Conservation (phyloP, 2,329 filamentous ascomycete genomes). For the Ophiostoma ulmi region DNA sequence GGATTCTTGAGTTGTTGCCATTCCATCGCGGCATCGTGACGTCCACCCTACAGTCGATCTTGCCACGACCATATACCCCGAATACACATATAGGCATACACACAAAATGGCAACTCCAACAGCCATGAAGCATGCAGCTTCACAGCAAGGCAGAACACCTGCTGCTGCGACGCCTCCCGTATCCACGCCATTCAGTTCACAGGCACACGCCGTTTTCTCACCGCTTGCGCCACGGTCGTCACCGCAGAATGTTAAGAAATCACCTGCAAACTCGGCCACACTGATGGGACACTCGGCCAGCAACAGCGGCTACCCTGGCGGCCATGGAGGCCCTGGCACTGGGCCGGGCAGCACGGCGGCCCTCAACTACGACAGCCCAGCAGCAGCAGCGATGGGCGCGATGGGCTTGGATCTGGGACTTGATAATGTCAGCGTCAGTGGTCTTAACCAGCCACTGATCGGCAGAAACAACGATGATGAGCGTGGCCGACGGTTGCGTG, state of each 20-base stretch:
- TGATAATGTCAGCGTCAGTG: slow-evolving; percentile 47
- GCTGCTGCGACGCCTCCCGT: slow-evolving; percentile 59
- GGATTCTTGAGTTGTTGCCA: neutral
- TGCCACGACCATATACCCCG: neutral
- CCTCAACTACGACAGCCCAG: slow-evolving; percentile 60
- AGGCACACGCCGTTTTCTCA: slow-evolving; percentile 54
- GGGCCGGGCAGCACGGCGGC: slow-evolving; percentile 35
- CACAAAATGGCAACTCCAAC: slow-evolving; percentile 47
- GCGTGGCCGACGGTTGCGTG: slow-evolving; percentile 49
- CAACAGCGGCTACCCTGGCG: slow-evolving; percentile 20
- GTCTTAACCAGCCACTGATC: slow-evolving; percentile 34
- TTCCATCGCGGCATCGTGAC: neutral
- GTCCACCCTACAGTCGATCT: too few species aligned
- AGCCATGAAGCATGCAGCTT: slow-evolving; percentile 46
- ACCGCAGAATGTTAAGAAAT: slow-evolving; percentile 60
- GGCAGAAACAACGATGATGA: slow-evolving; percentile 45
- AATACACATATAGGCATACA: too few species aligned
- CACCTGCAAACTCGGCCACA: slow-evolving; percentile 50
- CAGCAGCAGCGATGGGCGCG: slow-evolving; percentile 56
- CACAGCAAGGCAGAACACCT: slow-evolving; percentile 48
- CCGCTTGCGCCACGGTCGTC: slow-evolving; percentile 52
- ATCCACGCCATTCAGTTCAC: slow-evolving; percentile 59
- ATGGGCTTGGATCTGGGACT: slow-evolving; percentile 50
- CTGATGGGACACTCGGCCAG: slow-evolving; percentile 43
- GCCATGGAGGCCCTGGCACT: slow-evolving; percentile 16